Conservation (phyloP, 306 rosid species). For the Quercus engelmannii region DNA sequence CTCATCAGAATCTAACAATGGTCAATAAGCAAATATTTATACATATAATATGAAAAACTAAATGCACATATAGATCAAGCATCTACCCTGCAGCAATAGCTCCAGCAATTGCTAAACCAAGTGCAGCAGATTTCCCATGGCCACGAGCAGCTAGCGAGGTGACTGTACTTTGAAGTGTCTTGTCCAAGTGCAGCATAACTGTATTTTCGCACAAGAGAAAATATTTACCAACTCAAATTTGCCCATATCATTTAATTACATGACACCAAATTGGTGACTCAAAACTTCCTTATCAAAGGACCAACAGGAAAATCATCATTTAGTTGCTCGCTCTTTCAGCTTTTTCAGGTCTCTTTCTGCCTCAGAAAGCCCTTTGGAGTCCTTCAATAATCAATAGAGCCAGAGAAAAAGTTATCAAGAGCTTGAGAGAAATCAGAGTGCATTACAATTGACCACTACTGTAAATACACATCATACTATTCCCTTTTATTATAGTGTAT, state of each 20-base stretch:
- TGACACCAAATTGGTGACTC: not conserved
- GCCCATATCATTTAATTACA: not conserved
- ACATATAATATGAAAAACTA: not conserved
- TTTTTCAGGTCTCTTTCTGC: constrained; percentile 70
- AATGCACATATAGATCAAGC: not conserved
- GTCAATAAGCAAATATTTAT: not conserved
- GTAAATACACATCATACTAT: not conserved
- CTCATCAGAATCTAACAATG: constrained; percentile 24
- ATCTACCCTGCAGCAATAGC: constrained; percentile 85
- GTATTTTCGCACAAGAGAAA: constrained; percentile 43
- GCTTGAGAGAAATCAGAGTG: constrained; percentile 5
- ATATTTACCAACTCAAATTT: not conserved
- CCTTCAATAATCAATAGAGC: constrained; percentile 43
- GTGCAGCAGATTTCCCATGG: constrained; percentile 96
- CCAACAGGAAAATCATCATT: constrained; percentile 82
- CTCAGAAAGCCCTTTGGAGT: constrained; percentile 68
- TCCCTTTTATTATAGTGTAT: not conserved
- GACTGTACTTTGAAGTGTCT: constrained; percentile 69
- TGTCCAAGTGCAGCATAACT: constrained; percentile 82
- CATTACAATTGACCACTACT: constrained; percentile 3
- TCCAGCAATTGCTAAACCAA: constrained; percentile 92
- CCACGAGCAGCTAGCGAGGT: constrained; percentile 93
- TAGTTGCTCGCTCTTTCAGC: constrained; percentile 66
- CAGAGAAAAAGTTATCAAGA: constrained; percentile 17
- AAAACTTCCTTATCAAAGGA: constrained; percentile 56